Evolutionary conservation across 2,329 filamentous ascomycete species (phyloP), one percentile per base, ranked within the genome.

Genomic region (Xylariales sp.): DNA sequence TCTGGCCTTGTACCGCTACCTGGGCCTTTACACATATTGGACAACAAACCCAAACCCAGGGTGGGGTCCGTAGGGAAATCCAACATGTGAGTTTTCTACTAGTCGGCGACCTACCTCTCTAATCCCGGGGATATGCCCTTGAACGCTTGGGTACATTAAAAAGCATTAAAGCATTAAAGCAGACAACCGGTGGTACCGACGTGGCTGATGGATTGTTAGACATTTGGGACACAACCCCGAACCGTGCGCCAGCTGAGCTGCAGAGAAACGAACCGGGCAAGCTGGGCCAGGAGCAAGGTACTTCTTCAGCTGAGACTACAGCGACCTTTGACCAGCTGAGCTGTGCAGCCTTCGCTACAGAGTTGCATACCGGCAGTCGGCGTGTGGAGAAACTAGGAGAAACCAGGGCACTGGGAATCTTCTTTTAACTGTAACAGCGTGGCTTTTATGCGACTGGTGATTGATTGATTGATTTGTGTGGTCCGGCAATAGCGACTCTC

Each of bases 161-260:
- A 23, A 23, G 23, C 34, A 12, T 34, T 8, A 12, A n/a, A 18
- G 45, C 32, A 50, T 45, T 14, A 48, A 50, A 16, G 12, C 10
- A 36, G 36, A 53, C 28, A 30, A 28, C 28, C 54, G 52, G 60
- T 28, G 32, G 55, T 46, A 46, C 63, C 54, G 41, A 63, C 50
- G 16, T 53, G 49, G 62, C 69, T 68, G 30, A 70, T 57, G 41
- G 28, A 5, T 48, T 58, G 30, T 56, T 34, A 64, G 62, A 56
- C n/a, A 23, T 62, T 66, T 45, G 32, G 59, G 23, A 55, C 34
- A 23, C 39, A 61, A 55, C 36, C n/a, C 62, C 54, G 68, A 59
- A 43, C 10, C 23, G 48, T 36, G 28, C 32, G 34, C 49, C 41
- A 69, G 67, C 67, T 69, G 63, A 68, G 55, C 64, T 71, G 64